Evolutionary conservation across 2,329 filamentous ascomycete species (phyloP).

Genomic region (Ophiostoma piceae): DNA sequence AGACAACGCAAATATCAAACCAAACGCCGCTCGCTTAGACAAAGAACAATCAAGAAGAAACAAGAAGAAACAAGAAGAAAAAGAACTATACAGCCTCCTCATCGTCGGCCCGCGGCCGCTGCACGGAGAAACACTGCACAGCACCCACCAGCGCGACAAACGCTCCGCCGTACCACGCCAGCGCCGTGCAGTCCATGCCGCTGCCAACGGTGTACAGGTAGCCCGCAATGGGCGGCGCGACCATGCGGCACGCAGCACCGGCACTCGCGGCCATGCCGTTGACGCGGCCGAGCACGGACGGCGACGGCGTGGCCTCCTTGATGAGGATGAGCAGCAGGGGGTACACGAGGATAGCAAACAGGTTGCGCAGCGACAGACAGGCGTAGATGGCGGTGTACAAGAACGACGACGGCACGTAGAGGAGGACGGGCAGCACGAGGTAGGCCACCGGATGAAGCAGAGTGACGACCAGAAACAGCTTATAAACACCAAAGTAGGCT

Average conservation of each 20-base stretch:
- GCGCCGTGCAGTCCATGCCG: conserved; percentile 52
- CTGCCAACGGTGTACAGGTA: conserved; percentile 58
- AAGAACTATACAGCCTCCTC: neutral
- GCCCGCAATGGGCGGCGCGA: conserved; percentile 60
- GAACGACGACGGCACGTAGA: conserved; percentile 48
- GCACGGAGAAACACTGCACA: conserved; percentile 55
- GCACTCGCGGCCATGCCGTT: conserved; percentile 63
- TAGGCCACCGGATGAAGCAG: conserved; percentile 59
- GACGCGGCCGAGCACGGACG: conserved; percentile 55
- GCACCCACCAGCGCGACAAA: conserved; percentile 53
- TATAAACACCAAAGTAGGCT: conserved; percentile 53
- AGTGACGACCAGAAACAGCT: conserved; percentile 53
- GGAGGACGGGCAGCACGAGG: conserved; percentile 53
- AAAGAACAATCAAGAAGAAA: neutral
- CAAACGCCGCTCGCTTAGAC: neutral
- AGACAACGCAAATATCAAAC: neutral
- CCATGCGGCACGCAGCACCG: conserved; percentile 61
- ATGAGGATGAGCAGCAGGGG: conserved; percentile 62
- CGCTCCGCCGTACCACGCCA: conserved; percentile 61
- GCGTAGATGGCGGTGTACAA: conserved; percentile 55
- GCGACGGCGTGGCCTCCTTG: conserved; percentile 58
- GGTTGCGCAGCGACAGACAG: conserved; percentile 53
- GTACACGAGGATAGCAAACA: conserved; percentile 60
- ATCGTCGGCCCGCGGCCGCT: conserved; percentile 29
- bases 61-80: neutral